Evolutionary conservation across 768 basidiomycete species (phyloP).

Genomic region (Russula abietina): DNA sequence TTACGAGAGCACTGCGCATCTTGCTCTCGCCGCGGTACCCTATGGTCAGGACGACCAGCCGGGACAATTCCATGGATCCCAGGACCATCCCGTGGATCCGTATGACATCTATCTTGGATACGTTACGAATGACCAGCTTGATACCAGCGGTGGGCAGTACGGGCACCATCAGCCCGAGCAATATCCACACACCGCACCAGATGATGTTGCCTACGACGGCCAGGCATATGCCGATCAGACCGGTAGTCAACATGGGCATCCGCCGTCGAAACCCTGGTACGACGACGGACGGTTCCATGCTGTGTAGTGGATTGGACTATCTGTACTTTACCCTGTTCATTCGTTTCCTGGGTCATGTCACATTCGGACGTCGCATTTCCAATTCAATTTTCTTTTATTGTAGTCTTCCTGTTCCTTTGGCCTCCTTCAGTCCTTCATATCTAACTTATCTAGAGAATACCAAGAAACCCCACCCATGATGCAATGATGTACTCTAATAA

Average conservation of each 20-base stretch:
- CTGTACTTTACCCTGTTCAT: conserved; percentile 6
- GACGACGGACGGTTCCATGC: conserved; percentile 7
- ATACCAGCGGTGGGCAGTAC: conserved; percentile 4
- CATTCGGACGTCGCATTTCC: not conserved
- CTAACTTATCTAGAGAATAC: not conserved
- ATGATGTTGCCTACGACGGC: conserved; percentile 6
- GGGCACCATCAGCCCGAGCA: conserved; percentile 2
- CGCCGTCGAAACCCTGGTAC: not conserved
- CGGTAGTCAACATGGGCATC: not conserved
- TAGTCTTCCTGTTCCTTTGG: not conserved
- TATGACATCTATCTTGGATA: conserved; percentile 43
- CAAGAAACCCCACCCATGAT: not conserved
- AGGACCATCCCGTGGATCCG: conserved; percentile 37
- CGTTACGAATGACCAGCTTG: not conserved
- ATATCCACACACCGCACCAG: not conserved
- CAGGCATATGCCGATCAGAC: not conserved
- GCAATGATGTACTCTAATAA: not conserved
- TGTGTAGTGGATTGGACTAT: conserved; percentile 8
- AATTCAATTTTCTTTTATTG: not conserved
- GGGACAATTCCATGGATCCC: not conserved
- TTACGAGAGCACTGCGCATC: conserved; percentile 56
- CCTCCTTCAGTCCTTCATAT: not conserved
- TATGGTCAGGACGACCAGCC: conserved; percentile 36
- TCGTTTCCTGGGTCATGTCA: not conserved
- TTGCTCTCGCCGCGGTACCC: conserved; percentile 54